Percentiles rank a stretch among this genome's conserved stretches.
Conservation (phyloP, 805 yeast genomes). For the Lipomyces orientalis region DNA sequence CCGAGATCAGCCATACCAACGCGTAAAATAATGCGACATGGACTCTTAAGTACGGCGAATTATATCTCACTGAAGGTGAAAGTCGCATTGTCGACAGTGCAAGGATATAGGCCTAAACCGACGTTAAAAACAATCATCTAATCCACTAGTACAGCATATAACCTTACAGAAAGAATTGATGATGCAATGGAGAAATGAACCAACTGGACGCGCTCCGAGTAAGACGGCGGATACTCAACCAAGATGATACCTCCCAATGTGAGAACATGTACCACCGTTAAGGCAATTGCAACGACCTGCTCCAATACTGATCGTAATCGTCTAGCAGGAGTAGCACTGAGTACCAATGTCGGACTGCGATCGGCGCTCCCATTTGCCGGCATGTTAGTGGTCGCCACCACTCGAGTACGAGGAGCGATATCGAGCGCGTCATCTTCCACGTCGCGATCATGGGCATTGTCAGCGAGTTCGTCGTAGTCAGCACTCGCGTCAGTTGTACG, state of each 20-base stretch:
- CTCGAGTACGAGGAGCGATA: conserved; percentile 24
- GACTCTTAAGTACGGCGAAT: conserved; percentile 38
- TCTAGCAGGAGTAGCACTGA: conserved; percentile 22
- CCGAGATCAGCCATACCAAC: conserved; percentile 28
- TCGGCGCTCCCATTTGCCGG: neutral
- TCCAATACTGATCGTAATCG: conserved; percentile 26
- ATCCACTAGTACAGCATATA: neutral
- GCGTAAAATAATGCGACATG: conserved; percentile 40
- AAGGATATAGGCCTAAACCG: conserved; percentile 39
- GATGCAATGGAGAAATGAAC: neutral
- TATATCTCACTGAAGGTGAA: conserved; percentile 24
- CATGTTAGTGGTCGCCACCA: neutral
- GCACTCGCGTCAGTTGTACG: conserved; percentile 34
- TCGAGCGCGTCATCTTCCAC: conserved; percentile 29
- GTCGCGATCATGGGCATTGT: conserved; percentile 9
- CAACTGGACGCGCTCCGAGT: conserved; percentile 12
- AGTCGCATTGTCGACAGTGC: conserved; percentile 37
- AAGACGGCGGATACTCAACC: conserved; percentile 23
- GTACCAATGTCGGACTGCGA: conserved; percentile 12
- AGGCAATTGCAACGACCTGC: conserved; percentile 12
- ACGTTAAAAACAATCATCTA: neutral
- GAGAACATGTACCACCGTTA: conserved; percentile 25
- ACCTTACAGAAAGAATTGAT: conserved; percentile 24
- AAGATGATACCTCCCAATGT: conserved; percentile 19
- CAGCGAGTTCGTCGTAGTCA: conserved; percentile 24